Base-by-base conservation (phyloP, 306 rosid genomes). In the Lablab purpureus region DNA sequence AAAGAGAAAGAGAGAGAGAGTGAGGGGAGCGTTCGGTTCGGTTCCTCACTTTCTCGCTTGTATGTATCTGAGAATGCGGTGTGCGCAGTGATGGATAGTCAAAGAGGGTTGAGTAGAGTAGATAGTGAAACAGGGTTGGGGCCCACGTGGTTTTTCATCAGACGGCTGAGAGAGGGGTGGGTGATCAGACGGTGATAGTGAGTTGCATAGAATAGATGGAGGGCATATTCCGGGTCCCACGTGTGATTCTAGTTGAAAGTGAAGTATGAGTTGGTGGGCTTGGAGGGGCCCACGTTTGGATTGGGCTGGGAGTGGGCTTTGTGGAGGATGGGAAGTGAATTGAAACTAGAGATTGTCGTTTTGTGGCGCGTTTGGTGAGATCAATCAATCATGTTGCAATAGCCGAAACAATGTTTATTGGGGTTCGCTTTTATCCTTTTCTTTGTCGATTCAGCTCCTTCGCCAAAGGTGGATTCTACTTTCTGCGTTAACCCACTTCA, bases 111-210 rank as follows among this genome's bases (percentile, higher is more conserved):
- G 64, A 54, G 27, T 7, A 32, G 18, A 37, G 34, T 40, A 41
- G 32, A 46, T n/a, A 37, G 37, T 10, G 23, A 6, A 17, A 40
- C 13, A 19, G 7, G 2, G 59, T 37, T n/a, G 76, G 72, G 85
- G 40, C 17, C 82, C 55, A 64, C 58, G 10, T 54, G 60, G 30
- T 36, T 71, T 66, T 22, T 71, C 76, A 81, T 81, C 85, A 0
- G 65, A 88, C 89, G 92, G 94, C 74, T 54, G 0, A 60, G 4
- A 41, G 12, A 41, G 46, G 55, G 19, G 7, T 5, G 11, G 11
- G 5, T 49, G 3, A 88, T 87, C 78, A 0, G 5, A 74, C 22
- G 87, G 89, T 82, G 79, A 21, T 1, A 6, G 59, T 13, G 6
- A 2, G 2, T 22, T 43, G 23, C 17, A n/a, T 80, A n/a, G 4